Conservation (phyloP, 176 grass and related monocot species). For the Carex parvula region DNA sequence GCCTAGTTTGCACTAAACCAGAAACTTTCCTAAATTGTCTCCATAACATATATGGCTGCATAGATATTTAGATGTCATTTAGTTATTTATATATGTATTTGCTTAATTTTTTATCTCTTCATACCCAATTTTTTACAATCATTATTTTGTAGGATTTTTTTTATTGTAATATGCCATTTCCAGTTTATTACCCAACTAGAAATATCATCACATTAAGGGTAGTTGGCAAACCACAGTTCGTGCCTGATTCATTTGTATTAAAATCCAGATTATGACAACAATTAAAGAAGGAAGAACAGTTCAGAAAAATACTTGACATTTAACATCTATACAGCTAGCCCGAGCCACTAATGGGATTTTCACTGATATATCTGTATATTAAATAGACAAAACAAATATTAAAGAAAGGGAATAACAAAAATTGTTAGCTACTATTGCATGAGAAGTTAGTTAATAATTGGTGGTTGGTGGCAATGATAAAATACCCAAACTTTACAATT, state of each 20-base stretch:
- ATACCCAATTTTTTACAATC: not conserved
- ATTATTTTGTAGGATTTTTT: not conserved
- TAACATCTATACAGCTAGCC: not conserved
- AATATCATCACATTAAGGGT: no score
- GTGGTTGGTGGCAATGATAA: not conserved
- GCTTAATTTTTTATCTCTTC: not conserved
- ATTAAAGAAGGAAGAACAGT: not conserved
- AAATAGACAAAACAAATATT: constrained; percentile 1
- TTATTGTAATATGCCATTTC: no score
- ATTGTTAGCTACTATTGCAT: not conserved
- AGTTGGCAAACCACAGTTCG: no score
- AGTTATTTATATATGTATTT: not conserved
- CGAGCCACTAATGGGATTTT: not conserved
- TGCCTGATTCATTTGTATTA: no score
- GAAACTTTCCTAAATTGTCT: not conserved
- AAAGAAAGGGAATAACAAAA: not conserved
- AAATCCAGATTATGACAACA: not conserved
- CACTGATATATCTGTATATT: not conserved
- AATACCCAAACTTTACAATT: not conserved
- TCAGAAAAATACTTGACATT: not conserved
- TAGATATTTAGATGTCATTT: not conserved
- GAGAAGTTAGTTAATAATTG: not conserved
- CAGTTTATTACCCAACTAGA: no score
- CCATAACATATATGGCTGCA: not conserved
- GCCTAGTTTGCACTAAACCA: not conserved